Percentiles rank a stretch among this genome's conserved stretches.
Conservation (phyloP, 495 filamentous ascomycete species). For the Penicillium subrubescens region DNA sequence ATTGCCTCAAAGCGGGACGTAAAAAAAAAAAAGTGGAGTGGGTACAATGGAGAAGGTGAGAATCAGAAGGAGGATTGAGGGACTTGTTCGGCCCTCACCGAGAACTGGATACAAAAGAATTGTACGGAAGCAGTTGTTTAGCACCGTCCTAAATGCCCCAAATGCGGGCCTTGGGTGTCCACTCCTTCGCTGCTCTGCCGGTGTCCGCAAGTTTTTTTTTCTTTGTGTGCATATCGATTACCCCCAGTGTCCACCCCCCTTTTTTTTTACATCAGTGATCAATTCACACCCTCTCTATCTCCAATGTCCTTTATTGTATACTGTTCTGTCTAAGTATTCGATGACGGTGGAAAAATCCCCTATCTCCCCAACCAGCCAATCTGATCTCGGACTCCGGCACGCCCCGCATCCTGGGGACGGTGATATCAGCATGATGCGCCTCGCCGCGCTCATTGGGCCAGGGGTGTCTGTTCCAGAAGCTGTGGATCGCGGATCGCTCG, state of each 20-base stretch:
- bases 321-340: background rate
- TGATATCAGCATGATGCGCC: constrained; percentile 44
- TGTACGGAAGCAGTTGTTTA: background rate
- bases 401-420: constrained; percentile 39
- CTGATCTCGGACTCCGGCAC: constrained; percentile 33
- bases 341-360: background rate
- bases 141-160: constrained; percentile 1
- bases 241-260: background rate
- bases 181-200: constrained; percentile 6
- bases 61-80: background rate
- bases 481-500: constrained; percentile 45
- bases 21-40: background rate
- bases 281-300: background rate
- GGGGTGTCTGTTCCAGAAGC: constrained; percentile 41
- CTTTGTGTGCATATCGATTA: background rate
- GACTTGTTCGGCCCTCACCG: constrained; percentile 24
- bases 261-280: background rate
- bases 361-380: constrained; percentile 11
- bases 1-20: constrained; percentile 7
- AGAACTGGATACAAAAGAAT: constrained; percentile 23
- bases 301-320: background rate
- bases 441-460: constrained; percentile 25
- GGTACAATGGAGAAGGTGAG: background rate
- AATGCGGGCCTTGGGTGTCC: constrained; percentile 8
- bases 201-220: background rate